Conservation (phyloP, 139 green algal species). For the Closterium sp. region DNA sequence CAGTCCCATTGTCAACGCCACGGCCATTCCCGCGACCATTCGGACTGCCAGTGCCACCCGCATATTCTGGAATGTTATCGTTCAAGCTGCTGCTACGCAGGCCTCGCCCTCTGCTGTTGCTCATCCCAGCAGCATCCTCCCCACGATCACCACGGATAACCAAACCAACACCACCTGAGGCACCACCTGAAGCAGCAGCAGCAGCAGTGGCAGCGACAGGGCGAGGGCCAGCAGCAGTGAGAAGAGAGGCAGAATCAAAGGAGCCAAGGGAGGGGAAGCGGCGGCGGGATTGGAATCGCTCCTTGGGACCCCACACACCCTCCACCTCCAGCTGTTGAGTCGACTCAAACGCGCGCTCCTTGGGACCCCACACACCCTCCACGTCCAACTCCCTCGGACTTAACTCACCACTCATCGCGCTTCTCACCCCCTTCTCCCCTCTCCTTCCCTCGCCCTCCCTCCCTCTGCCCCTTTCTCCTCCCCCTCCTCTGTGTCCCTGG, state of each 20-base stretch:
- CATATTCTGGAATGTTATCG: neutral
- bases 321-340: neutral
- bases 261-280: neutral
- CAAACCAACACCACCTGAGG: neutral
- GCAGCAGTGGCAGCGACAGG: neutral
- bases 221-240: neutral
- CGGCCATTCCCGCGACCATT: neutral
- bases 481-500: neutral
- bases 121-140: neutral
- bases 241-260: neutral
- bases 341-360: too few relatives aligned
- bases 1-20: neutral
- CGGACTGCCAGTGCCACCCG: neutral
- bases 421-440: neutral
- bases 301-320: neutral
- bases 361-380: too few relatives aligned
- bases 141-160: neutral
- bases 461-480: neutral
- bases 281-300: neutral
- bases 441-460: neutral
- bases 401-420: neutral
- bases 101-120: neutral
- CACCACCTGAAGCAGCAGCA: neutral
- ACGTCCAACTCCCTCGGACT: neutral
- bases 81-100: neutral